Evolutionary conservation across 148 eudicot genomes (phyloP).

Genomic region (Persicaria maculosa): DNA sequence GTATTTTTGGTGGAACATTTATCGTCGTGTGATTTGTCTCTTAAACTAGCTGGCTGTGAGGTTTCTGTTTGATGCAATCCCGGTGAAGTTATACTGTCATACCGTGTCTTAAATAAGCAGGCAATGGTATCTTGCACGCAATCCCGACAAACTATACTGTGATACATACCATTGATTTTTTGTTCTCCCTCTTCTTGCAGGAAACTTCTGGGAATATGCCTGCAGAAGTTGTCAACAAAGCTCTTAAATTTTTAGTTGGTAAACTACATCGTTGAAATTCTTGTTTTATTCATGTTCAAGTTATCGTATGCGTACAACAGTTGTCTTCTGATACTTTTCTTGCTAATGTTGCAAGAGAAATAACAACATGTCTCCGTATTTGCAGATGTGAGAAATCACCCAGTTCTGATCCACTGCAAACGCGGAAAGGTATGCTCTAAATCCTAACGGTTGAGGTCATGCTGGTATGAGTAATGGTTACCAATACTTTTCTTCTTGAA

Average conservation of each 20-base stretch:
- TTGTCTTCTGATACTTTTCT: not conserved
- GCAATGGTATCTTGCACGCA: too few relatives aligned
- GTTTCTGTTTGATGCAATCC: too few relatives aligned
- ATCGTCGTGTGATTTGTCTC: too few relatives aligned
- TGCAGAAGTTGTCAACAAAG: conserved; percentile 47
- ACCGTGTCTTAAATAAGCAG: too few relatives aligned
- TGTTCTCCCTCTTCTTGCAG: conserved; percentile 20
- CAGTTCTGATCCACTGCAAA: conserved; percentile 76
- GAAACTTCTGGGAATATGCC: conserved; percentile 39
- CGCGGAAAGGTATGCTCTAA: conserved; percentile 61
- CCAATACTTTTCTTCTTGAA: not conserved
- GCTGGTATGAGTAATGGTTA: not conserved
- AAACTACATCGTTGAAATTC: conserved; percentile 12
- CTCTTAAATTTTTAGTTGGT: conserved; percentile 63
- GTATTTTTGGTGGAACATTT: too few relatives aligned
- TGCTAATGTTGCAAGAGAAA: not conserved
- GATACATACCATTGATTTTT: too few relatives aligned
- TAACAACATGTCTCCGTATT: conserved; percentile 9
- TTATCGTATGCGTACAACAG: too few relatives aligned
- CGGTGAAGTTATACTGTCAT: too few relatives aligned
- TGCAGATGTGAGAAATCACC: conserved; percentile 75
- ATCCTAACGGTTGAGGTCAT: not conserved
- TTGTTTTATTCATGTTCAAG: not conserved
- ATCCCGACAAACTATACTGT: too few relatives aligned
- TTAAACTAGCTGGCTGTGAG: too few relatives aligned